Percentiles rank a stretch among this genome's conserved stretches.
These are phyloP conservation scores for Plectosphaerella plurivora DNA, from an alignment of 2,329 filamentous ascomycete species.

Conservation along the genomic window DNA sequence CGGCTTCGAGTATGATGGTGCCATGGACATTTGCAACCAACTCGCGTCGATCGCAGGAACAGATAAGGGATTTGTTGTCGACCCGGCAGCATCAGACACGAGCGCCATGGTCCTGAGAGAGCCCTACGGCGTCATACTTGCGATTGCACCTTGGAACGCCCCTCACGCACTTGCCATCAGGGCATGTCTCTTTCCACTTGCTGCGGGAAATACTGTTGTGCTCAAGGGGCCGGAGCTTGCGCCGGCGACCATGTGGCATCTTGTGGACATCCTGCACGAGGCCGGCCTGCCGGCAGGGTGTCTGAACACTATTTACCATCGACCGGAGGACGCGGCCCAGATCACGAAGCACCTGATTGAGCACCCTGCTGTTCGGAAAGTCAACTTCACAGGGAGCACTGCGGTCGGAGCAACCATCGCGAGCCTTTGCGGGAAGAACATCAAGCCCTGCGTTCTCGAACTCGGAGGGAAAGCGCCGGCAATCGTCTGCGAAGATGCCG, in stretches of 20 bases:
- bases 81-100: conserved; percentile 41
- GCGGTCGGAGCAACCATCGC: conserved; percentile 69
- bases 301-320: conserved; percentile 66
- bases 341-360: conserved; percentile 66
- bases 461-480: conserved; percentile 78
- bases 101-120: conserved; percentile 60
- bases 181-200: conserved; percentile 60
- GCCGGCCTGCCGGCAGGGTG: conserved; percentile 74
- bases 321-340: conserved; percentile 60
- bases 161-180: conserved; percentile 51
- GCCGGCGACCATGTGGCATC: conserved; percentile 58
- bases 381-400: conserved; percentile 84
- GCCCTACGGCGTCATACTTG: conserved; percentile 74
- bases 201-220: conserved; percentile 72
- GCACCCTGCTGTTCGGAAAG: conserved; percentile 65
- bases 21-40: conserved; percentile 29
- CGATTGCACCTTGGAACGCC: conserved; percentile 75
- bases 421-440: conserved; percentile 61
- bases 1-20: conserved; percentile 26
- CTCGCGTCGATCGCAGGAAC: conserved; percentile 29
- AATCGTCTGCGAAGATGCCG: conserved; percentile 76
- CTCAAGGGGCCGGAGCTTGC: conserved; percentile 68
- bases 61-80: conserved; percentile 24
- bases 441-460: conserved; percentile 79
- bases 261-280: conserved; percentile 62